Evolutionary conservation across 768 basidiomycete species (phyloP), one percentile per base, ranked within the genome.

Genomic region (Boletus subcaerulescens): DNA sequence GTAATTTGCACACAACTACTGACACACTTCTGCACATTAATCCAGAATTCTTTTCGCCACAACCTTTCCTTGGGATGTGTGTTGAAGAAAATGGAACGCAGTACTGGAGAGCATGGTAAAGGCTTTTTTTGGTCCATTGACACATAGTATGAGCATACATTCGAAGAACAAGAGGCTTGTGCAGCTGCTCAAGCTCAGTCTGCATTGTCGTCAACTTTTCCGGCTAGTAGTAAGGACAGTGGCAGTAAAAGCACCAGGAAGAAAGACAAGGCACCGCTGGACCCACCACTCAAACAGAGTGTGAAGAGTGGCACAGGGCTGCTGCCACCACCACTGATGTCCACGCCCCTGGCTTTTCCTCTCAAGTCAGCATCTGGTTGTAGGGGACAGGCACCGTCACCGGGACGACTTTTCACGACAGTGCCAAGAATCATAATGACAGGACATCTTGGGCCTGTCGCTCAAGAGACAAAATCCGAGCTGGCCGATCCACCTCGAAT

Each of bases 41-140:
- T 39, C 18, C 65, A 93, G 91, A 93, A 89, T 63, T 96, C 96
- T 31, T 87, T 98, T 44, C 88, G 94, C 20, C 94, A 98, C 65
- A 95, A 94, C 68, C 73, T 99, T 17, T 95, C 94, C 1, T 91
- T 93, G 12, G 87, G 89, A 66, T 84, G 87, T 45, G 93, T 91
- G 0, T 99, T 99, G 74, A 78, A 90, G 69, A 98, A 98, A 72
- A 80, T 91, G 69, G 91, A 94, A 55, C 80, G 91, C 31, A 87
- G 85, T 57, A 83, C 85, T 7, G 89, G 92, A 55, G 91, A 89
- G 75, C 81, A 88, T 55, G 89, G 91, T 10, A 97, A 96, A 69
- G 95, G 94, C 2, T 93, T 87, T 60, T 92, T 93, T 59, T 98
- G 95, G 95, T 87, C 89, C 18, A 77, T 97, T 32, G 94, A 96